Evolutionary conservation across 306 rosid species (phyloP).

Genomic region (Aeschynomene evenia): DNA sequence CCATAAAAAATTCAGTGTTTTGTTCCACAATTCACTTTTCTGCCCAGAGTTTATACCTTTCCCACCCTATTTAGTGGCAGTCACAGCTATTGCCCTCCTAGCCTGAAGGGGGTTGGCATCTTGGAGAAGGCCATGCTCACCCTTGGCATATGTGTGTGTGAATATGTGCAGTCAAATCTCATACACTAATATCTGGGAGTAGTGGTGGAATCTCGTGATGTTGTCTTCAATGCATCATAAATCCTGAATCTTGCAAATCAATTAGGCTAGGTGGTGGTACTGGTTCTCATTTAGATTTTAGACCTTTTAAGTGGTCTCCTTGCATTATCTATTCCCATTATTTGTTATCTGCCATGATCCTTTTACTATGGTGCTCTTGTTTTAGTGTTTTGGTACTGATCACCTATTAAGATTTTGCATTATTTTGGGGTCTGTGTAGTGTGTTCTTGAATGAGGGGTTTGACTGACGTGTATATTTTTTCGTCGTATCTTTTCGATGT

Average conservation of each 20-base stretch:
- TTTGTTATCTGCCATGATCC: conserved; percentile 8
- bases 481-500: conserved; percentile 22
- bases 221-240: neutral
- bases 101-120: neutral
- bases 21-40: no score
- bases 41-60: no score
- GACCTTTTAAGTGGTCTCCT: neutral
- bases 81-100: neutral
- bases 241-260: neutral
- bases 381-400: neutral
- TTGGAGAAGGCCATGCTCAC: neutral
- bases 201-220: neutral
- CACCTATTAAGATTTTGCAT: neutral
- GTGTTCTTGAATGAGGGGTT: conserved; percentile 4
- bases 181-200: neutral
- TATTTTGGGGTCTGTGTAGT: conserved; percentile 39
- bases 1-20: no score
- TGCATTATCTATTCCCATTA: conserved; percentile 6
- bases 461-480: conserved; percentile 1
- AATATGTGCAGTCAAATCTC: neutral
- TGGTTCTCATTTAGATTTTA: neutral
- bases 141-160: neutral
- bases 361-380: neutral
- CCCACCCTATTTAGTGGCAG: no score
- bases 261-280: neutral